phyloP scores from a whole-genome alignment of 441 rosid species.

The Omphalea diandra region DNA sequence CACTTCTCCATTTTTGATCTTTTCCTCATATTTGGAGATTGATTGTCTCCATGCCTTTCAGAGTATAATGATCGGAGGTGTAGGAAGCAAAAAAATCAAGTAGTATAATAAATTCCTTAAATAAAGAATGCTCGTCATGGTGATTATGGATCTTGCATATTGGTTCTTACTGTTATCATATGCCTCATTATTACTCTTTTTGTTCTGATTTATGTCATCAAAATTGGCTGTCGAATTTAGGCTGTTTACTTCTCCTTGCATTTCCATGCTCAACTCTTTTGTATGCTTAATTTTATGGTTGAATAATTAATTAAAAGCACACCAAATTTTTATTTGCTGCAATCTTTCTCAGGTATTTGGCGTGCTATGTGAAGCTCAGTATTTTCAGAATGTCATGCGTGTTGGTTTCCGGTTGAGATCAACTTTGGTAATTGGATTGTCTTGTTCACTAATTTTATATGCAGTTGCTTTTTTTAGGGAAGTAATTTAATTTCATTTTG shows the following conservation, averaged over 20 bases:
- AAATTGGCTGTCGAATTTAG: background rate
- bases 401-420: constrained; percentile 93
- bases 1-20: background rate
- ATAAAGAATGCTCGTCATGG: background rate
- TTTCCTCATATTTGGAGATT: background rate
- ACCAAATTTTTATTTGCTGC: constrained; percentile 26
- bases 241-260: background rate
- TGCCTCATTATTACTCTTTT: background rate
- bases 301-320: background rate
- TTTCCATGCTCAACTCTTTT: background rate
- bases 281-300: background rate
- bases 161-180: background rate
- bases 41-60: background rate
- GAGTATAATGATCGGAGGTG: background rate
- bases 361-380: constrained; percentile 93
- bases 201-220: background rate
- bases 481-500: background rate
- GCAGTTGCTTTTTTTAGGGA: background rate
- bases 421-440: constrained; percentile 69
- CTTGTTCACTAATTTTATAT: constrained; percentile 17
- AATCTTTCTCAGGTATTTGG: constrained; percentile 69
- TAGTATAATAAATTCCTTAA: background rate
- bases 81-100: background rate
- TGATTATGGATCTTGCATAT: background rate
- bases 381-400: constrained; percentile 97